A percentile compares a stretch with the other conserved stretches of the same genome.
Evolutionary conservation across 768 basidiomycete genomes (phyloP).

Genomic region (Mycena vitilis): DNA sequence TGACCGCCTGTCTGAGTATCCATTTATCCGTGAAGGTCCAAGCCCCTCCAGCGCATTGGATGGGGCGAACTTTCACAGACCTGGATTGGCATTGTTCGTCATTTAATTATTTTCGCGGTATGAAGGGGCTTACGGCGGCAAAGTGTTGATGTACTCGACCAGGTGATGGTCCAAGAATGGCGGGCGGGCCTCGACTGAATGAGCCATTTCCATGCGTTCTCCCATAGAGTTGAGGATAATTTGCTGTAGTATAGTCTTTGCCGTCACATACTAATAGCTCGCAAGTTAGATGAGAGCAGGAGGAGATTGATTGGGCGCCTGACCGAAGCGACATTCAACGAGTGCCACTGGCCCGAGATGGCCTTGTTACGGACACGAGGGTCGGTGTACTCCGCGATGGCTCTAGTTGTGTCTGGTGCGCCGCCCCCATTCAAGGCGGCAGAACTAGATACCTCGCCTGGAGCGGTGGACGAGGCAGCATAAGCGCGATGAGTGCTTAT

Average conservation of each 20-base stretch:
- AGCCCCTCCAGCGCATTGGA: neutral
- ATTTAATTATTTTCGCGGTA: neutral
- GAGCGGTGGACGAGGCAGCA: conserved; percentile 4
- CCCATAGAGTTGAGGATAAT: conserved; percentile 21
- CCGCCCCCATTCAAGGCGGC: conserved; percentile 10
- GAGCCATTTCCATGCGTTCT: conserved; percentile 32
- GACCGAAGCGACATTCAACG: conserved; percentile 24
- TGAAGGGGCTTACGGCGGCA: conserved; percentile 23
- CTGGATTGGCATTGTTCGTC: neutral
- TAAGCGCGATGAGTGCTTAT: conserved; percentile 23
- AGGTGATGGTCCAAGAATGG: conserved; percentile 28
- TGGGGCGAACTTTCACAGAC: conserved; percentile 9
- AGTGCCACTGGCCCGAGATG: conserved; percentile 21
- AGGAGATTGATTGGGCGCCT: neutral
- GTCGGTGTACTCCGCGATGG: conserved; percentile 10
- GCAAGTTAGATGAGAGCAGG: neutral
- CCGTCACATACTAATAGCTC: conserved; percentile 7
- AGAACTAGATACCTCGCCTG: conserved; percentile 5
- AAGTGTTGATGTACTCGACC: conserved; percentile 16
- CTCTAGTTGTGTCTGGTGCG: conserved; percentile 10
- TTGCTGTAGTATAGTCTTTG: conserved; percentile 15
- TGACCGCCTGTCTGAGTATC: conserved; percentile 31
- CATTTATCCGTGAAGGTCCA: conserved; percentile 33
- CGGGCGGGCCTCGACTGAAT: conserved; percentile 27
- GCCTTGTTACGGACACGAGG: conserved; percentile 22